These are phyloP conservation scores for Nissolia schottii DNA, from an alignment of 306 rosid genomes.

Conservation along the genomic window DNA sequence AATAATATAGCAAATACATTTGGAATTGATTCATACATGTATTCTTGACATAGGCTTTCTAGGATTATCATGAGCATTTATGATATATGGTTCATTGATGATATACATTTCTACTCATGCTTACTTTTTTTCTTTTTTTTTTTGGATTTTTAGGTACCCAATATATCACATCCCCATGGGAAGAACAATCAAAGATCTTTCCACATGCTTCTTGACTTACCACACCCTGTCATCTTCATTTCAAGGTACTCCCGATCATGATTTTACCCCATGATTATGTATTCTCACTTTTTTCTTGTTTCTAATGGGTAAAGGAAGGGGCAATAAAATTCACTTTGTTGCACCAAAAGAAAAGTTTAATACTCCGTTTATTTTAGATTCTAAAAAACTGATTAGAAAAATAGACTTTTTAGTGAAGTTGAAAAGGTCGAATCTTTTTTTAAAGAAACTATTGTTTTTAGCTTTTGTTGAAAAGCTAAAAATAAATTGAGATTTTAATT, in stretches of 20 bases:
- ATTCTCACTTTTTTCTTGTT: not conserved
- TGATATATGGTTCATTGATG: not conserved
- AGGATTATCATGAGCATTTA: not conserved
- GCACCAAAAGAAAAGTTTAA: not conserved
- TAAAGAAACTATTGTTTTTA: too few relatives aligned
- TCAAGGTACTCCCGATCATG: conserved; percentile 55
- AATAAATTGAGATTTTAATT: too few relatives aligned
- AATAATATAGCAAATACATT: not conserved
- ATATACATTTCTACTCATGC: not conserved
- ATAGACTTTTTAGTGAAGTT: too few relatives aligned
- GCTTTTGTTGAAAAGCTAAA: too few relatives aligned
- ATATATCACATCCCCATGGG: conserved; percentile 99
- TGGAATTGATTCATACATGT: not conserved
- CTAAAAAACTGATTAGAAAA: too few relatives aligned
- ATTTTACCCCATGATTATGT: not conserved
- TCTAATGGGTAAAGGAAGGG: not conserved
- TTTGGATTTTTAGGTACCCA: conserved; percentile 86
- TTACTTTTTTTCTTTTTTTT: not conserved
- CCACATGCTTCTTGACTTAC: conserved; percentile 92
- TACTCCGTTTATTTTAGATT: too few relatives aligned
- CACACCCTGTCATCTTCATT: conserved; percentile 97
- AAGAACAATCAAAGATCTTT: conserved; percentile 81
- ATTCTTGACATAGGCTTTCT: not conserved
- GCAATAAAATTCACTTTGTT: not conserved
- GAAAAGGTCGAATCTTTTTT: too few relatives aligned